A percentile compares a stretch with the other conserved stretches of the same genome.
These are phyloP conservation scores for Yamadazyma triangularis DNA, from an alignment of 1,139 yeast genomes.

Conservation along the genomic window DNA sequence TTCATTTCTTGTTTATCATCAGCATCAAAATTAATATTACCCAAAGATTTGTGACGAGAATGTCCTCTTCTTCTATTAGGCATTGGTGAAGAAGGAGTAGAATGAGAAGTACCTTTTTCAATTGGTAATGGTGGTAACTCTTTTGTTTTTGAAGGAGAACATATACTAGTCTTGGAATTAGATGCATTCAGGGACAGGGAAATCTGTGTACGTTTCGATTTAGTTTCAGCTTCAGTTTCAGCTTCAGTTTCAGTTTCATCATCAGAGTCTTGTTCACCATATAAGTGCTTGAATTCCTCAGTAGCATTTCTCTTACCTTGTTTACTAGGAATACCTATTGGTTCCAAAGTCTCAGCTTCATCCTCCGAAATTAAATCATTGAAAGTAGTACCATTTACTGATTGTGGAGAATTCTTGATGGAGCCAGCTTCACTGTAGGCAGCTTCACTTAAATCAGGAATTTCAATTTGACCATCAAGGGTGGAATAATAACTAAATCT, in stretches of 20 bases:
- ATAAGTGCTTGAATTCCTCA: slow-evolving; percentile 23
- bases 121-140: slow-evolving; percentile 15
- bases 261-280: too few species aligned
- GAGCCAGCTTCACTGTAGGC: slow-evolving; percentile 18
- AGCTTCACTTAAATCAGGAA: slow-evolving; percentile 34
- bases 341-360: slow-evolving; percentile 20
- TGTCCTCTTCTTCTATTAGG: slow-evolving; percentile 19
- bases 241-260: slow-evolving; percentile 24
- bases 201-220: slow-evolving; percentile 23
- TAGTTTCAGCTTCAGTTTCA: slow-evolving; percentile 12
- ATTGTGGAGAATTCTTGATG: slow-evolving; percentile 15
- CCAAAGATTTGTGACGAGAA: slow-evolving; percentile 37
- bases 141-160: too few species aligned
- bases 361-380: slow-evolving; percentile 18
- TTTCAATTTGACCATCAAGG: slow-evolving; percentile 38
- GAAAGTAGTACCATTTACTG: slow-evolving; percentile 26
- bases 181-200: too few species aligned
- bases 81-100: slow-evolving; percentile 26
- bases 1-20: slow-evolving; percentile 7
- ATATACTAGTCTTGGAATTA: too few species aligned
- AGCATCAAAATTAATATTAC: slow-evolving; percentile 28
- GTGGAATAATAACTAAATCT: slow-evolving; percentile 23
- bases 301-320: slow-evolving; percentile 27
- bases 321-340: slow-evolving; percentile 32
- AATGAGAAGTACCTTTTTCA: slow-evolving; percentile 18